Base-by-base conservation (phyloP, 441 rosid genomes). In the Jatropha multifida region DNA sequence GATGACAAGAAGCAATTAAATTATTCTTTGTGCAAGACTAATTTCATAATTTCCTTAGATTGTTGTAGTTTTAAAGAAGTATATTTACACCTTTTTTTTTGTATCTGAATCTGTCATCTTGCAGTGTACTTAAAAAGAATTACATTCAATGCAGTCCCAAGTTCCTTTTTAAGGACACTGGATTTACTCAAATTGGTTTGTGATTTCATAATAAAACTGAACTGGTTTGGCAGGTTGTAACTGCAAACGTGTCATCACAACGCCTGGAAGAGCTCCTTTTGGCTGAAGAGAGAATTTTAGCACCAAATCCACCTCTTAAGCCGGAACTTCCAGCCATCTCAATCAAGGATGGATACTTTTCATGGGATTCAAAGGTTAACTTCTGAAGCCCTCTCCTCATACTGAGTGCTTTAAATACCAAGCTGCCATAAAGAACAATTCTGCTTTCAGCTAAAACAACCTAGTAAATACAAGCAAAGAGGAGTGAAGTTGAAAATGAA, bases 221-320 rank as follows among this genome's bases (percentile, higher is more conserved):
- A 61, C 23, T 79, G 17, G 61, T 78, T 80, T 73, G 71, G 51
- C 86, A 94, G 99, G 99, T 87, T 79, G 99, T 92, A 41, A 94
- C 86, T 78, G 99, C 99, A 59, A 88, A 94, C 81, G 90, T 93
- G 72, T 97, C 99, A 40, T 82, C 92, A 42, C 94, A 92, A 85
- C 99, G 99, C 61, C 55, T 97, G 74, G 97, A 97, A 80, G 99
- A 94, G 77, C 87, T 94, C 54, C 83, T 94, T 81, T 77, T 93
- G 83, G 82, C 96, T 13, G 98, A 94, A 78, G 99, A 93, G 84
- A 90, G 97, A 84, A 73, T 85, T 86, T 85, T 97, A 71, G 80
- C 80, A 61, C 90, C 87, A 73, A 97, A 97, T 76, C 96, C 97
- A 73, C 97, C 98, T 56, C 88, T 88, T 84, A 88, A 89, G 76